phyloP scores from a whole-genome alignment of 176 grass and related monocot species.

The Zea luxurians region DNA sequence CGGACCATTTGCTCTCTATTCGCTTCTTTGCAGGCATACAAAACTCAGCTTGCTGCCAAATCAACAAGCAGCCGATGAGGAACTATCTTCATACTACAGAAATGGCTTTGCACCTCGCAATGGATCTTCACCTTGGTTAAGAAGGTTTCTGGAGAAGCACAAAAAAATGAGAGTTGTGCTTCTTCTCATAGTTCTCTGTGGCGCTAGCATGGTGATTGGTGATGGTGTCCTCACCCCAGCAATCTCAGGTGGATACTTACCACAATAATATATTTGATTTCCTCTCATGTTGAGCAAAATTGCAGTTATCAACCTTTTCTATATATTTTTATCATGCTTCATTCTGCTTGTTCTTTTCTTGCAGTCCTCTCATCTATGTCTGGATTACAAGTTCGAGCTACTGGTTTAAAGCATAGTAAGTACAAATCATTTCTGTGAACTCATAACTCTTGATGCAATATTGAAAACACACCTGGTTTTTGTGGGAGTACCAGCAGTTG shows the following conservation, averaged over 20 bases:
- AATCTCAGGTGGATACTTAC: constrained; percentile 69
- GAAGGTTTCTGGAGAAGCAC: constrained; percentile 89
- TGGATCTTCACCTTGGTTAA: constrained; percentile 67
- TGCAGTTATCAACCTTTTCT: constrained; percentile 33
- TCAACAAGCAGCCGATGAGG: constrained; percentile 96
- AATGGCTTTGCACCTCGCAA: constrained; percentile 38
- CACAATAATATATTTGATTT: constrained; percentile 19
- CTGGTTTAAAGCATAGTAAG: constrained; percentile 67
- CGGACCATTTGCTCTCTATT: constrained; percentile 95
- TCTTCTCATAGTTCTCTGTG: constrained; percentile 82
- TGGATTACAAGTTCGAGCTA: constrained; percentile 80
- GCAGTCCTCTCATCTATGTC: constrained; percentile 92
- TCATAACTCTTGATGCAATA: neutral
- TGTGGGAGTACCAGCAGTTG: too few species aligned
- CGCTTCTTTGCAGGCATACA: constrained; percentile 91
- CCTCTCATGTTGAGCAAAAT: neutral
- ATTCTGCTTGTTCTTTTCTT: constrained; percentile 44
- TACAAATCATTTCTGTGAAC: constrained; percentile 27
- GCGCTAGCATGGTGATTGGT: constrained; percentile 93
- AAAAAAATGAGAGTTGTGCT: constrained; percentile 65
- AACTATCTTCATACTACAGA: constrained; percentile 84
- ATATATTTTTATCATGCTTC: constrained; percentile 29
- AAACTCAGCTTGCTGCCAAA: constrained; percentile 92
- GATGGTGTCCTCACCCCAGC: constrained; percentile 94
- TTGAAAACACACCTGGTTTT: too few species aligned